A percentile compares a stretch with the other conserved stretches of the same genome.
Evolutionary conservation across 1,284 basidiomycete species (phyloP).

Genomic region (Ceratorhiza oryzae-sativae): DNA sequence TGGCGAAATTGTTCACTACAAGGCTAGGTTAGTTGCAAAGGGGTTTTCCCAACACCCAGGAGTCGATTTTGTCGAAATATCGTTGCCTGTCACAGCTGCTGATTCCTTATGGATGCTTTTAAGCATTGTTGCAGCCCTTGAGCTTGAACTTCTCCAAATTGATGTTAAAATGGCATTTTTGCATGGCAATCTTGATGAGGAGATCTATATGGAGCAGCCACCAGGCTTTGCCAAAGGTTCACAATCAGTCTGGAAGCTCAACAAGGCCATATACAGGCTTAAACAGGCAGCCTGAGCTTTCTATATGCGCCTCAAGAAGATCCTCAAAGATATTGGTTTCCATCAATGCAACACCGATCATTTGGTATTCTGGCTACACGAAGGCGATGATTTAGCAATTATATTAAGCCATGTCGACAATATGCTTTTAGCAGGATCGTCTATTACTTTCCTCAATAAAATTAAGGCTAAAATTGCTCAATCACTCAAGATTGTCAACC

Average conservation of each 20-base stretch:
- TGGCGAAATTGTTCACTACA: slow-evolving; percentile 46
- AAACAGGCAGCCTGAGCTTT: slow-evolving; percentile 42
- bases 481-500: slow-evolving; percentile 44
- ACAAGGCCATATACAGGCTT: slow-evolving; percentile 46
- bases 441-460: not conserved
- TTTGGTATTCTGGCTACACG: slow-evolving; percentile 18
- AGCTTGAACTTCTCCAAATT: slow-evolving; percentile 43
- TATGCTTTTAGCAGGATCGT: not conserved
- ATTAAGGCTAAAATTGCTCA: slow-evolving; percentile 4
- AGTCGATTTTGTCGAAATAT: slow-evolving; percentile 44
- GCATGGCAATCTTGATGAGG: slow-evolving; percentile 47
- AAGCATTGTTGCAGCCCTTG: slow-evolving; percentile 12
- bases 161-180: slow-evolving; percentile 51
- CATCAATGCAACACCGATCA: slow-evolving; percentile 28
- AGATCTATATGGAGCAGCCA: slow-evolving; percentile 50
- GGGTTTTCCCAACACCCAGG: slow-evolving; percentile 50
- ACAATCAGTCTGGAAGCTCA: slow-evolving; percentile 9
- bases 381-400: slow-evolving; percentile 3
- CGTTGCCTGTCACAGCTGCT: slow-evolving; percentile 40
- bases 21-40: slow-evolving; percentile 53
- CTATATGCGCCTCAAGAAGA: slow-evolving; percentile 24
- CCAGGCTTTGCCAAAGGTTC: slow-evolving; percentile 43
- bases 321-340: too few relatives aligned
- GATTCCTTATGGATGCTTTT: slow-evolving; percentile 39
- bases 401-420: slow-evolving; percentile 31